Conservation (phyloP, 1,139 yeast species). For the Debaryomyces udenii region DNA sequence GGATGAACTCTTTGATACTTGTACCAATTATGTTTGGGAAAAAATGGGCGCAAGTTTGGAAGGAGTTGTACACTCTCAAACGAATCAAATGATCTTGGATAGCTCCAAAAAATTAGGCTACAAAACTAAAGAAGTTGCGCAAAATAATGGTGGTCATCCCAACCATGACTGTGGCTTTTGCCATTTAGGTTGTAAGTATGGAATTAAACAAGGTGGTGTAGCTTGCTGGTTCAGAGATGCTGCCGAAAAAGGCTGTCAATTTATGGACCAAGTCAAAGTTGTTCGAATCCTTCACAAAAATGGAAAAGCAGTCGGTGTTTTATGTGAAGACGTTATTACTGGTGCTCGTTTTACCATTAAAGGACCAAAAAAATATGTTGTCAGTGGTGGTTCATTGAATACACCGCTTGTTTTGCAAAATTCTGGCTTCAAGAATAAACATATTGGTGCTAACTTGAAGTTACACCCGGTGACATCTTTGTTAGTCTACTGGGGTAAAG, state of each 20-base stretch:
- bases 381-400: conserved; percentile 53
- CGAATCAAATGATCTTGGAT: conserved; percentile 50
- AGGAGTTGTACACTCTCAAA: conserved; percentile 46
- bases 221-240: conserved; percentile 59
- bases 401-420: conserved; percentile 55
- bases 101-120: conserved; percentile 55
- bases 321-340: conserved; percentile 34
- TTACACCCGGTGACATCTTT: conserved; percentile 54
- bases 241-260: conserved; percentile 48
- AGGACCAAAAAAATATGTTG: conserved; percentile 52
- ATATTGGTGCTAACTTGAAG: conserved; percentile 57
- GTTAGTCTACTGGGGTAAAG: conserved; percentile 46
- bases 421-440: conserved; percentile 56
- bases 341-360: conserved; percentile 39
- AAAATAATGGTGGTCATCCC: conserved; percentile 52
- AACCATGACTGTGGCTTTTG: conserved; percentile 56
- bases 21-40: conserved; percentile 51
- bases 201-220: conserved; percentile 57
- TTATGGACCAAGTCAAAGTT: conserved; percentile 54
- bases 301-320: conserved; percentile 51
- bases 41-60: conserved; percentile 54
- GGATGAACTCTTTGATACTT: conserved; percentile 45
- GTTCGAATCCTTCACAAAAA: conserved; percentile 38
- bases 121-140: conserved; percentile 43
- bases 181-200: conserved; percentile 56